phyloP scores from a whole-genome alignment of 768 basidiomycete species.

The Macrocybe gigantea region DNA sequence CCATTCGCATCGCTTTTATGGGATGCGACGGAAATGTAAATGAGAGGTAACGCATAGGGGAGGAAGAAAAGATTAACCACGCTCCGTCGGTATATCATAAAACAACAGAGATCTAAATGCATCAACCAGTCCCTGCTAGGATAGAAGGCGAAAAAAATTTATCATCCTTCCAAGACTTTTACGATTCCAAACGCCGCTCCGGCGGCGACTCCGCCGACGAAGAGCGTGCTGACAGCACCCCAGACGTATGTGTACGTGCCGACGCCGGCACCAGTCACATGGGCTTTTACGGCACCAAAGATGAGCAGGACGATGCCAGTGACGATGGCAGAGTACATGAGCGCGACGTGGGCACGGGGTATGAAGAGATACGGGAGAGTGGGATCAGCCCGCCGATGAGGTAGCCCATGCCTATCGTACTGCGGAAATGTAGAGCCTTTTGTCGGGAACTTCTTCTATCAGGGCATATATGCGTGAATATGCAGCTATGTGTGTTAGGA shows the following conservation, averaged over 20 bases:
- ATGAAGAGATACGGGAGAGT: slow-evolving; percentile 92
- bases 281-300: slow-evolving; percentile 89
- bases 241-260: slow-evolving; percentile 69
- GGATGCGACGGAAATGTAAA: too few species aligned
- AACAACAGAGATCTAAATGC: too few species aligned
- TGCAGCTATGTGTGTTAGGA: neutral
- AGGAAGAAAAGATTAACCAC: too few species aligned
- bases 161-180: slow-evolving; percentile 33
- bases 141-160: neutral
- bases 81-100: too few species aligned
- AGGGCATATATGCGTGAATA: neutral
- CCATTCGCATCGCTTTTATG: too few species aligned
- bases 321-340: slow-evolving; percentile 70
- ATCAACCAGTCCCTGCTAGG: too few species aligned
- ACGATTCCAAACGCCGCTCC: slow-evolving; percentile 58
- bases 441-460: slow-evolving; percentile 82
- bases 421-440: slow-evolving; percentile 83
- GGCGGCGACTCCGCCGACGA: slow-evolving; percentile 89
- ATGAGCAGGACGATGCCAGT: slow-evolving; percentile 83
- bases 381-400: slow-evolving; percentile 92
- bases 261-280: slow-evolving; percentile 75
- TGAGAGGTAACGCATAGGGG: too few species aligned
- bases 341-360: slow-evolving; percentile 54
- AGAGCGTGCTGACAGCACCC: slow-evolving; percentile 81
- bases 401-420: slow-evolving; percentile 96